Base-by-base conservation (phyloP, 106 monocot species). In the Allium sativum region DNA sequence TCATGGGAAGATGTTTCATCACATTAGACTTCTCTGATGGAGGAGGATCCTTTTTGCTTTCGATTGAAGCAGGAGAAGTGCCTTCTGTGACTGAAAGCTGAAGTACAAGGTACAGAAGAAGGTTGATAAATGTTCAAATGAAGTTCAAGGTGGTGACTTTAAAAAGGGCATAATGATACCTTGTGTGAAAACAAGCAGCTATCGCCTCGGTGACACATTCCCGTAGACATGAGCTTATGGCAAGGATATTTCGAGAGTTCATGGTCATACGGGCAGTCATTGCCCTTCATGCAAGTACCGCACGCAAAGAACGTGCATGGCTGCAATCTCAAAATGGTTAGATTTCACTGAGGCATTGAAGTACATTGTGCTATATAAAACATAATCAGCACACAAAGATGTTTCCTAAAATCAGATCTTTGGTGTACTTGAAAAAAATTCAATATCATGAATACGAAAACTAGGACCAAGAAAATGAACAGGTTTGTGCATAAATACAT, bases 181-280 rank as follows among this genome's bases (percentile, higher is more conserved):
- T 61, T 61, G 18, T 61, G 61, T 17, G 61, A 61, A 18, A 61
- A 61, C 19, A 45, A 45, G 61, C 61, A 61, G 40, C 61, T 45
- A 18, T 61, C 61, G 8, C 61, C 61, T 61, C 61, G 31, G 45
- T 1, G 16, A 20, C 96, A 96, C 54, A 42, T 70, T 41, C 96
- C 96, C 48, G 74, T 75, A 40, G 81, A 70, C 42, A 52, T 55
- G 59, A 69, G 84, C 59, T 79, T 87, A 65, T 87, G 87, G 45
- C 96, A 96, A 3, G 84, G 80, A 56, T 96, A 96, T 72, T 96
- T 78, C 10, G 79, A 84, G 58, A 98, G 87, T 62, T 91, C 53
- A 47, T 98, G 96, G 80, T 98, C 91, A 69, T 73, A 98, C 31
- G 91, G 84, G 55, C 96, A 98, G 21, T 92, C 87, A 40, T 82